These are phyloP conservation scores for Mortierella sp. DNA, from an alignment of 371 early-diverging fungal species.

Conservation along the genomic window DNA sequence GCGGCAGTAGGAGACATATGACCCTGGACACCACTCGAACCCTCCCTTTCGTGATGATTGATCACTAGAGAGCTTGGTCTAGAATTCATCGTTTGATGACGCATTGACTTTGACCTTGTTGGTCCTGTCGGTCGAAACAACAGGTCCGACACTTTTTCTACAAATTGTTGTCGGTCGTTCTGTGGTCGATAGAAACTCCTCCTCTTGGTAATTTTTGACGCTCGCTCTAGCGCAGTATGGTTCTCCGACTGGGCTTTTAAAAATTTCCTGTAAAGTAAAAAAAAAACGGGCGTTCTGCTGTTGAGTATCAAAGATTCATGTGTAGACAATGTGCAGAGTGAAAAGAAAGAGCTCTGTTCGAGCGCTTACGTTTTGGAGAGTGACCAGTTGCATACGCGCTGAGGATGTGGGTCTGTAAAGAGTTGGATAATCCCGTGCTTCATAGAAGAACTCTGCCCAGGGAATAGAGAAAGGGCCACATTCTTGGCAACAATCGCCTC, in stretches of 20 bases:
- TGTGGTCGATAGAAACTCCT: conserved; percentile 34
- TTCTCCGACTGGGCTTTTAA: conserved; percentile 15
- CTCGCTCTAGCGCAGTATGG: conserved; percentile 31
- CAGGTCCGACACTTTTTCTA: conserved; percentile 49
- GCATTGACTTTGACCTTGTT: conserved; percentile 36
- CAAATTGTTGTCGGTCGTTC: conserved; percentile 44
- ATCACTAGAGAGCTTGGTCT: conserved; percentile 34
- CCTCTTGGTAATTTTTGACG: conserved; percentile 42
- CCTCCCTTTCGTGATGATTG: conserved; percentile 21
- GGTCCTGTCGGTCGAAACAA: conserved; percentile 47
- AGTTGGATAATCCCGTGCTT: conserved; percentile 81
- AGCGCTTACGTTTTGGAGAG: conserved; percentile 29
- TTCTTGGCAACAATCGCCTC: conserved; percentile 83
- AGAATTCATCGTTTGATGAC: conserved; percentile 23
- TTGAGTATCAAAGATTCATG: neutral
- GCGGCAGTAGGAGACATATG: conserved; percentile 10
- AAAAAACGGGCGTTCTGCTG: neutral
- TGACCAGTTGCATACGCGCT: conserved; percentile 44
- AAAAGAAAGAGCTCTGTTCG: neutral
- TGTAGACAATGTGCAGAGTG: neutral
- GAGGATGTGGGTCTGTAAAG: conserved; percentile 79
- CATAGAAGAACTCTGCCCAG: conserved; percentile 75
- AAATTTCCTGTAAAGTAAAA: conserved; percentile 22
- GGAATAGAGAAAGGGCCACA: conserved; percentile 70
- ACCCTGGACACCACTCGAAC: conserved; percentile 5